Percentiles rank a stretch among this genome's conserved stretches.
Conservation (phyloP, 2,329 filamentous ascomycete genomes). For the Sordariomycetes sp. region DNA sequence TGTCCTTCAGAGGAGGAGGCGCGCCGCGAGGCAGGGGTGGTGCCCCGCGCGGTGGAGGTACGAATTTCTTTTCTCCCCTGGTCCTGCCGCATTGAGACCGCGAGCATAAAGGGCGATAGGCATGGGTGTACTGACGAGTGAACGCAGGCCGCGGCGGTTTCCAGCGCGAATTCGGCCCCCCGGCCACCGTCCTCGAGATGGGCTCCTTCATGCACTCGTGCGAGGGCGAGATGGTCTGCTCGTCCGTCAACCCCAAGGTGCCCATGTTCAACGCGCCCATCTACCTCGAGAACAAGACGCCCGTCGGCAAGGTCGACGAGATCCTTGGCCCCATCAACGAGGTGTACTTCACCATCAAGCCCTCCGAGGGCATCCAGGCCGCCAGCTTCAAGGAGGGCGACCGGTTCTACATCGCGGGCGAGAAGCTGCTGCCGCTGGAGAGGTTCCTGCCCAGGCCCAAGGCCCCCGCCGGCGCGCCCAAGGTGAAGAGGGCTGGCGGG, state of each 20-base stretch:
- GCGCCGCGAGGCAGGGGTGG: constrained; percentile 20
- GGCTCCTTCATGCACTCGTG: constrained; percentile 88
- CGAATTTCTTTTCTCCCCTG: constrained; percentile 8
- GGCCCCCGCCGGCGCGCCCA: constrained; percentile 51
- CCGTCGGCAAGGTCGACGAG: constrained; percentile 95
- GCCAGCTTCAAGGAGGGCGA: constrained; percentile 91
- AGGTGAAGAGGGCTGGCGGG: constrained; percentile 45
- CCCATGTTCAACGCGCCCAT: constrained; percentile 99
- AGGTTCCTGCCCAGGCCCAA: constrained; percentile 96
- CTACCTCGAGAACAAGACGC: constrained; percentile 97
- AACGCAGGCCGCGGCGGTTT: constrained; percentile 23
- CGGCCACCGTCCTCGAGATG: constrained; percentile 24
- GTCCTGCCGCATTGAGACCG: background rate
- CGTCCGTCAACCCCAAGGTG: constrained; percentile 88
- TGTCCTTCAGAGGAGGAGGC: constrained; percentile 30
- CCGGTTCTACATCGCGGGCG: constrained; percentile 91
- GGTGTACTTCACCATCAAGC: constrained; percentile 97
- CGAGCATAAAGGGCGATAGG: background rate
- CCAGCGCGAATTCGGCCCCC: constrained; percentile 27
- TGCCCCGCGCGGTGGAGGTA: constrained; percentile 23
- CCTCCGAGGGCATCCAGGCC: constrained; percentile 90
- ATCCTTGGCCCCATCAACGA: constrained; percentile 96
- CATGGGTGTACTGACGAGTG: constrained; percentile 1
- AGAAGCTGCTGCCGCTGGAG: constrained; percentile 91
- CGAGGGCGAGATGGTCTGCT: constrained; percentile 97